Base-by-base conservation (phyloP, 495 filamentous ascomycete species). In the Aspergillus biplanus region DNA sequence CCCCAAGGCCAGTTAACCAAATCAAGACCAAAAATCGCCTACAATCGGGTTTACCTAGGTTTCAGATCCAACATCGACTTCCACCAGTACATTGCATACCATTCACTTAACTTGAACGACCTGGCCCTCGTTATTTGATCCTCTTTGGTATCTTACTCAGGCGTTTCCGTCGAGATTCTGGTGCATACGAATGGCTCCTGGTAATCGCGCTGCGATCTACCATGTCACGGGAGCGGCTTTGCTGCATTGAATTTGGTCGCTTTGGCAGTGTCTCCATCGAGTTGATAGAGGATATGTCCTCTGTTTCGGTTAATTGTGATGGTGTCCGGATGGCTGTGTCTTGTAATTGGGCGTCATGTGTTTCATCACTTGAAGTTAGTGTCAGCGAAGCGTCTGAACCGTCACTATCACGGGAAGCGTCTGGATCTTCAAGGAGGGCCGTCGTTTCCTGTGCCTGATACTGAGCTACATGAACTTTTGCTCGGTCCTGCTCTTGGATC, bases 401-500 rank as follows among this genome's bases (percentile, higher is more conserved):
- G 31, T 56, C 56, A 21, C 27, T 16, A 9, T 52, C 56, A 11
- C 31, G 31, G 48, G 33, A 42, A 52, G 59, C 33, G 16, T 55
- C 64, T 3, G 52, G 55, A 9, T 49, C 66, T 27, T 52, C 33
- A 16, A 60, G 59, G 39, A 62, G 58, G 11, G 35, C 55, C 31
- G 69, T 35, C 33, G 27, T 64, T 56, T 54, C 60, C 65, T 86
- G 87, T 62, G 76, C 84, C 39, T 89, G 83, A 69, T 27, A 27
- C 21, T 27, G 87, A 87, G 8, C 88, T 88, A 89, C 80, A 60
- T 85, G 80, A 59, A 90, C 87, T 69, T 91, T 93, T 62, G 80
- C 82, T 33, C 85, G 79, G 66, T 93, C 90, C 73, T 93, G 89
- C 27, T 90, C 89, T 44, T 85, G 89, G 86, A 95, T 90, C 65